These are phyloP conservation scores for Eimeria acervulina DNA, from an alignment of 169 alveolate species.

Conservation along the genomic window DNA sequence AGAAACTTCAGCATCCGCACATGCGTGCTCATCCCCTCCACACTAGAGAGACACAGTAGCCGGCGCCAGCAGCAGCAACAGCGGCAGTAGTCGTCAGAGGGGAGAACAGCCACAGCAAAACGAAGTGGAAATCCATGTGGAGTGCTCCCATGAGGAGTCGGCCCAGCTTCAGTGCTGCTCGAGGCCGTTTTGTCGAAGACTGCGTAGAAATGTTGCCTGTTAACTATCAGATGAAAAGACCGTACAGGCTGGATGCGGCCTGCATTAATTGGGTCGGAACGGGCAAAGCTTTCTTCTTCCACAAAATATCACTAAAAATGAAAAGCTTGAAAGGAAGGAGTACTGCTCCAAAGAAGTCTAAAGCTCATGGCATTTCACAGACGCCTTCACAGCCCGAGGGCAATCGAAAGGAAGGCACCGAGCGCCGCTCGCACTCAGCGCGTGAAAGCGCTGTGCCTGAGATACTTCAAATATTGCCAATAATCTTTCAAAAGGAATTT, in stretches of 20 bases:
- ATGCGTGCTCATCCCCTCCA: background rate
- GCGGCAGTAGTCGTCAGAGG: background rate
- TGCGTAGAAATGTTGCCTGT: background rate
- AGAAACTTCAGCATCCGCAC: background rate
- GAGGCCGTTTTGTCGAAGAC: background rate
- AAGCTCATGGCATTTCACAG: background rate
- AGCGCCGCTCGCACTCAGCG: background rate
- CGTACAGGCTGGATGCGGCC: background rate
- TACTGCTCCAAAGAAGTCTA: background rate
- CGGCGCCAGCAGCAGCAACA: background rate
- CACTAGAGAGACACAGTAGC: background rate
- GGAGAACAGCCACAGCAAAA: background rate
- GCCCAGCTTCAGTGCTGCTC: background rate
- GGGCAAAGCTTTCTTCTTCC: background rate
- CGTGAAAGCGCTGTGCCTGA: background rate
- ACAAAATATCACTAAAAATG: background rate
- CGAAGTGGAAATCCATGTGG: background rate
- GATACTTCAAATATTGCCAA: background rate
- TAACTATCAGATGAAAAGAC: background rate
- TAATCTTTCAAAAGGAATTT: background rate
- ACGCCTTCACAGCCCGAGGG: background rate
- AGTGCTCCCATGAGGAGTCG: background rate
- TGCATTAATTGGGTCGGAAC: background rate
- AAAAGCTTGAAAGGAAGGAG: background rate
- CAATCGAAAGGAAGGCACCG: background rate